phyloP scores from a whole-genome alignment of 2,329 filamentous ascomycete species.

The Phaeosphaeriaceae sp. region DNA sequence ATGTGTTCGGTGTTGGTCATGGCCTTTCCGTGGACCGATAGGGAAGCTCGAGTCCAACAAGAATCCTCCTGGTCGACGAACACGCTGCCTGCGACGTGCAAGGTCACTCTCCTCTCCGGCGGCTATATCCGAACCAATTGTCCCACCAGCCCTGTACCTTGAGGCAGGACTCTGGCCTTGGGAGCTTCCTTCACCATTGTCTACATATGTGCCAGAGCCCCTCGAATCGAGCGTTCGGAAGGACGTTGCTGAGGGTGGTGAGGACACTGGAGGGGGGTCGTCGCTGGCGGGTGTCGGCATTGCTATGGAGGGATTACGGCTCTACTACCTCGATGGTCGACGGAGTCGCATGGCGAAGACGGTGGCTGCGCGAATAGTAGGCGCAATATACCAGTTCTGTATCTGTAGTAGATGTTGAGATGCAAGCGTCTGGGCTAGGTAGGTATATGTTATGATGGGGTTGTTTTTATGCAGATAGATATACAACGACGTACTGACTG shows the following conservation, averaged over 20 bases:
- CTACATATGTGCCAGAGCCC: slow-evolving; percentile 26
- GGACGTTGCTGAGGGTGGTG: slow-evolving; percentile 40
- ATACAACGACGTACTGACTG: background rate
- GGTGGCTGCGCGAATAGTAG: slow-evolving; percentile 20
- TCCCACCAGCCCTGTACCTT: slow-evolving; percentile 15
- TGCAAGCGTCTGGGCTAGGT: background rate
- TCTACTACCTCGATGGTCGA: slow-evolving; percentile 31
- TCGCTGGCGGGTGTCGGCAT: slow-evolving; percentile 45
- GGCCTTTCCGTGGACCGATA: slow-evolving; percentile 33
- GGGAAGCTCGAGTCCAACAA: slow-evolving; percentile 53
- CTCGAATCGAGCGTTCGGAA: slow-evolving; percentile 42
- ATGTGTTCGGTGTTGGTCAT: slow-evolving; percentile 32
- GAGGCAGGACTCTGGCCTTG: slow-evolving; percentile 27
- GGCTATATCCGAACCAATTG: slow-evolving; percentile 17
- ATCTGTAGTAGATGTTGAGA: background rate
- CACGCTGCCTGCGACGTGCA: slow-evolving; percentile 36
- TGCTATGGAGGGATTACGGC: slow-evolving; percentile 19
- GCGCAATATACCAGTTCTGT: background rate
- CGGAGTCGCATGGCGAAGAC: slow-evolving; percentile 35
- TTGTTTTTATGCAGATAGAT: background rate
- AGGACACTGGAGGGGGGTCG: slow-evolving; percentile 41
- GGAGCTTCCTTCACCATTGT: slow-evolving; percentile 40
- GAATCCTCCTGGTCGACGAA: slow-evolving; percentile 50
- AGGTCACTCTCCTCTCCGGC: slow-evolving; percentile 41
- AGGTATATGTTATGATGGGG: background rate